Percentiles rank a stretch among this genome's conserved stretches.
Conservation (phyloP, 2,329 filamentous ascomycete species). For the Ceratocystis papillata region DNA sequence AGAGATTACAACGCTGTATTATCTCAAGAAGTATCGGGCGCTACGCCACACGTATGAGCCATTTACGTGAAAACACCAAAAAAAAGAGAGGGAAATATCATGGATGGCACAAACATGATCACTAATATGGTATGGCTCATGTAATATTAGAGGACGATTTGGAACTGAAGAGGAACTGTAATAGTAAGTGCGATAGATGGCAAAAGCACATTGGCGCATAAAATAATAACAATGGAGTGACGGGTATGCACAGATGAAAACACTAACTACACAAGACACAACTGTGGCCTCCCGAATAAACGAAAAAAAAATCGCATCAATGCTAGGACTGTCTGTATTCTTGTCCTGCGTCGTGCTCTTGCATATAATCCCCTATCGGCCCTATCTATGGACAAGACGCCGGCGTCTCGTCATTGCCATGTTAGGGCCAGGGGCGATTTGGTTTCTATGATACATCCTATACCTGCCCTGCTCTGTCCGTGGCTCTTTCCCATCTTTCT, state of each 20-base stretch:
- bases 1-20: constrained; percentile 95
- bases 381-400: background rate
- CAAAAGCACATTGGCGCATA: background rate
- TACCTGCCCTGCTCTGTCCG: background rate
- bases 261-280: background rate
- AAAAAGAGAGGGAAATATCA: background rate
- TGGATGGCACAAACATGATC: background rate
- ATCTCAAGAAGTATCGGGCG: constrained; percentile 80
- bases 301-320: background rate
- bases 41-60: constrained; percentile 69
- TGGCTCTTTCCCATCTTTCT: background rate
- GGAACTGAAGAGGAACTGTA: background rate
- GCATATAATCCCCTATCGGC: background rate
- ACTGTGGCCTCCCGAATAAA: background rate
- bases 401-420: constrained; percentile 2
- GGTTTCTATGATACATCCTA: background rate
- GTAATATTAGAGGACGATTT: background rate
- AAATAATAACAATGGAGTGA: background rate
- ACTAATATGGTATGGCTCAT: too few species aligned
- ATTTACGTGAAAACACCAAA: constrained; percentile 22
- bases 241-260: background rate
- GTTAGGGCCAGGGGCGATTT: background rate
- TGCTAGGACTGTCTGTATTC: background rate
- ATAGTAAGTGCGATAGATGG: background rate
- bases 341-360: background rate